Evolutionary conservation across 1,284 basidiomycete species (phyloP).

Genomic region (Amylostereum areolatum): DNA sequence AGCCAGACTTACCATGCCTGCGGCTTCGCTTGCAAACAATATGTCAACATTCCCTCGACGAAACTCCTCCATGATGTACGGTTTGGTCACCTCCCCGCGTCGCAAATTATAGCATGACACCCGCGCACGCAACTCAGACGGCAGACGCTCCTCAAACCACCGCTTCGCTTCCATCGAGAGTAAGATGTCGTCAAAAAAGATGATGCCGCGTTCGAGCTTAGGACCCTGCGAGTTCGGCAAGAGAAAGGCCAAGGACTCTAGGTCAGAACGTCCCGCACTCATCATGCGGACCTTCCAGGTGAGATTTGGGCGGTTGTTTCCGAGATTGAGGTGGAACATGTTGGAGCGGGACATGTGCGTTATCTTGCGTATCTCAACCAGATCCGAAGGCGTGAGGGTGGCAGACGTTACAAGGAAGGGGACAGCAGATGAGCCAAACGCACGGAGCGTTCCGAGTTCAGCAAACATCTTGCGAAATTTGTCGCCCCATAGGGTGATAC

Average conservation of each 20-base stretch:
- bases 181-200: slow-evolving; percentile 1
- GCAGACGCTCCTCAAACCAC: background rate
- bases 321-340: slow-evolving; percentile 1
- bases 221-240: background rate
- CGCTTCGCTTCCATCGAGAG: background rate
- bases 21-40: slow-evolving; percentile 3
- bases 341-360: background rate
- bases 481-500: slow-evolving; percentile 6
- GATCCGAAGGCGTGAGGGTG: background rate
- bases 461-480: background rate
- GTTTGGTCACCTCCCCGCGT: background rate
- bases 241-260: slow-evolving; percentile 3
- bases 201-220: background rate
- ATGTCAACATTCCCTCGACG: slow-evolving; percentile 2
- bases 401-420: background rate
- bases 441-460: slow-evolving; percentile 3
- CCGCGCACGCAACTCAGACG: background rate
- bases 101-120: background rate
- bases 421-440: background rate
- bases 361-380: background rate
- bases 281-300: slow-evolving; percentile 6
- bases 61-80: background rate
- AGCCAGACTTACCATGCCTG: slow-evolving; percentile 5
- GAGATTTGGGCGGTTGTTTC: slow-evolving; percentile 3
- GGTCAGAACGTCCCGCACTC: background rate